Evolutionary conservation across 768 basidiomycete genomes (phyloP).

Genomic region (Epithele typhae): DNA sequence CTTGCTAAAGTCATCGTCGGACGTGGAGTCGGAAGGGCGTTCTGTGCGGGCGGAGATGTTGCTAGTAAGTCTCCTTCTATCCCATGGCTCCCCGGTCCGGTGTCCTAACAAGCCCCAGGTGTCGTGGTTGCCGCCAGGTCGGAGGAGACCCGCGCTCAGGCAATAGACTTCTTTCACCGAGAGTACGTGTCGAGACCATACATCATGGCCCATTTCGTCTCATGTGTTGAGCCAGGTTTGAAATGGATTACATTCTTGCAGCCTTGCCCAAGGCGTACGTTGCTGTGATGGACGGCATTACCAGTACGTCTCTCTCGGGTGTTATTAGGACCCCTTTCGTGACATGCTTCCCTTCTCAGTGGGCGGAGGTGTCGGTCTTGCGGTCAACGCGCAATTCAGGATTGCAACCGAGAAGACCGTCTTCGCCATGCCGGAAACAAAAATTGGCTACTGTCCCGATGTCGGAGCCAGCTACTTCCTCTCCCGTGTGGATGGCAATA

Average conservation of each 20-base stretch:
- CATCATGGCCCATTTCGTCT: not conserved
- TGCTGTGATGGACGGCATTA: conserved; percentile 84
- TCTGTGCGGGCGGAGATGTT: conserved; percentile 96
- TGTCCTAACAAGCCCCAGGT: conserved; percentile 33
- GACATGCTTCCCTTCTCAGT: conserved; percentile 41
- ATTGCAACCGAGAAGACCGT: conserved; percentile 90
- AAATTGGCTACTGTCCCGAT: conserved; percentile 87
- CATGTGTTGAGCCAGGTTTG: conserved; percentile 56
- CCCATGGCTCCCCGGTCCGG: not conserved
- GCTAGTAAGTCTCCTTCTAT: conserved; percentile 50
- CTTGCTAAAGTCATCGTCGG: conserved; percentile 72
- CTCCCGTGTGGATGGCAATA: conserved; percentile 81
- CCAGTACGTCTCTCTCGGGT: conserved; percentile 54
- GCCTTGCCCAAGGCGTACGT: conserved; percentile 84
- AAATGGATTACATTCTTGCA: conserved; percentile 70
- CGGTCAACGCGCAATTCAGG: conserved; percentile 80
- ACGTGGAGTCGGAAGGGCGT: conserved; percentile 67
- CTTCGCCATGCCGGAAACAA: conserved; percentile 97
- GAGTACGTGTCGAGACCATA: conserved; percentile 50
- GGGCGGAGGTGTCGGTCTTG: conserved; percentile 93
- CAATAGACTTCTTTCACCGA: conserved; percentile 85
- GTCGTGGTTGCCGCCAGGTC: conserved; percentile 50
- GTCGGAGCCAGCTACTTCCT: conserved; percentile 92
- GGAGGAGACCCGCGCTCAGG: conserved; percentile 49
- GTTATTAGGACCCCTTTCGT: conserved; percentile 7